Evolutionary conservation across 495 filamentous ascomycete genomes (phyloP).

Genomic region (Tuber microsphaerosporum): DNA sequence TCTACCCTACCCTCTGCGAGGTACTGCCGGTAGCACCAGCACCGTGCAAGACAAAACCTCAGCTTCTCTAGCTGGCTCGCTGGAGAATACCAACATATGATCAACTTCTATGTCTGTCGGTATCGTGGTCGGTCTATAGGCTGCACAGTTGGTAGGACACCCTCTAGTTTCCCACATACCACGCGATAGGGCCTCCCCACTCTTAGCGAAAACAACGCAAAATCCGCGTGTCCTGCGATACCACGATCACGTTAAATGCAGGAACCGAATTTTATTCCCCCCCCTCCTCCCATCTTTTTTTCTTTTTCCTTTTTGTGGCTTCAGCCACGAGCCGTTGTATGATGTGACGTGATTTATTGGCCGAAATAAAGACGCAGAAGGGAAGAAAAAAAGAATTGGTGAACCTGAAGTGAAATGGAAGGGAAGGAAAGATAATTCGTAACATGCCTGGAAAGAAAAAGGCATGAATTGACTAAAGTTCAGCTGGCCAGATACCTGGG

Average conservation of each 20-base stretch:
- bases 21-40: background rate
- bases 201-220: background rate
- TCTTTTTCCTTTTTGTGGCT: background rate
- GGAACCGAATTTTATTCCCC: background rate
- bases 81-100: background rate
- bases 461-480: background rate
- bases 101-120: background rate
- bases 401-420: background rate
- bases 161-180: background rate
- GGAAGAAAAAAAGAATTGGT: background rate
- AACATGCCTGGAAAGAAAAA: background rate
- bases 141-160: background rate
- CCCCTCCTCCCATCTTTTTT: background rate
- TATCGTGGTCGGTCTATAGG: background rate
- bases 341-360: background rate
- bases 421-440: background rate
- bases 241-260: background rate
- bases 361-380: background rate
- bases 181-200: background rate
- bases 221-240: background rate
- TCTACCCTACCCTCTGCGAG: background rate
- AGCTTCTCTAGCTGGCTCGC: background rate
- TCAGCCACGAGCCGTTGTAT: background rate
- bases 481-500: background rate
- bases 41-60: background rate